A percentile compares a stretch with the other conserved stretches of the same genome.
Conservation (phyloP, 371 early-diverging fungal genomes). For the Capillidium heterosporum region DNA sequence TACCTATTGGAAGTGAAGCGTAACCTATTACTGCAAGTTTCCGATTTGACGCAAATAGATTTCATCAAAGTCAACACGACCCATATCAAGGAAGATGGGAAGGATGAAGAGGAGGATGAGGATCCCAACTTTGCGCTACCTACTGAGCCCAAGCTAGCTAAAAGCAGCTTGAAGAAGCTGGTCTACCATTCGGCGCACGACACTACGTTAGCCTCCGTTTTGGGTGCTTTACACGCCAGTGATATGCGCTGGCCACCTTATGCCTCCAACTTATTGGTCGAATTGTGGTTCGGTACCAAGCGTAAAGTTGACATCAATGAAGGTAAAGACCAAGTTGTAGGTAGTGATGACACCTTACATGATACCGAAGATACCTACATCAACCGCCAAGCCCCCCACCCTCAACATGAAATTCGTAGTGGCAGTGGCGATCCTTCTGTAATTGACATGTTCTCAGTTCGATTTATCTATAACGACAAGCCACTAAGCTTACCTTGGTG, state of each 20-base stretch:
- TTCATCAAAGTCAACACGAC: background rate
- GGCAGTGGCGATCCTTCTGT: too few species aligned
- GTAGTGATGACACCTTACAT: background rate
- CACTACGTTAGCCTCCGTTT: constrained; percentile 21
- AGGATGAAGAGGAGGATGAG: background rate
- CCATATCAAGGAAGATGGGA: background rate
- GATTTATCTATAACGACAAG: constrained; percentile 30
- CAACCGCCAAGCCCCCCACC: too few species aligned
- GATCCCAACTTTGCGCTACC: background rate
- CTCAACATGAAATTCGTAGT: too few species aligned
- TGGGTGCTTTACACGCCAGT: constrained; percentile 18
- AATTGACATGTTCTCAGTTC: constrained; percentile 16
- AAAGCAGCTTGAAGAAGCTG: constrained; percentile 9
- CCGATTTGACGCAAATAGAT: constrained; percentile 3
- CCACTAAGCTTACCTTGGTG: constrained; percentile 24
- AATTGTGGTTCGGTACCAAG: constrained; percentile 24
- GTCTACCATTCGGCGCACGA: constrained; percentile 33
- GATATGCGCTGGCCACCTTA: constrained; percentile 38
- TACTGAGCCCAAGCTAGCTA: background rate
- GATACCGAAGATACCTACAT: background rate
- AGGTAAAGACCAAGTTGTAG: too few species aligned
- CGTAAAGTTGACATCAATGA: too few species aligned
- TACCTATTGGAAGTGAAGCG: constrained; percentile 22
- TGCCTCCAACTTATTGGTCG: constrained; percentile 30
- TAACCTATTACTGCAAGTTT: constrained; percentile 16